phyloP scores from a whole-genome alignment of 176 grass and related monocot genomes.

The Cenchrus purpureus region DNA sequence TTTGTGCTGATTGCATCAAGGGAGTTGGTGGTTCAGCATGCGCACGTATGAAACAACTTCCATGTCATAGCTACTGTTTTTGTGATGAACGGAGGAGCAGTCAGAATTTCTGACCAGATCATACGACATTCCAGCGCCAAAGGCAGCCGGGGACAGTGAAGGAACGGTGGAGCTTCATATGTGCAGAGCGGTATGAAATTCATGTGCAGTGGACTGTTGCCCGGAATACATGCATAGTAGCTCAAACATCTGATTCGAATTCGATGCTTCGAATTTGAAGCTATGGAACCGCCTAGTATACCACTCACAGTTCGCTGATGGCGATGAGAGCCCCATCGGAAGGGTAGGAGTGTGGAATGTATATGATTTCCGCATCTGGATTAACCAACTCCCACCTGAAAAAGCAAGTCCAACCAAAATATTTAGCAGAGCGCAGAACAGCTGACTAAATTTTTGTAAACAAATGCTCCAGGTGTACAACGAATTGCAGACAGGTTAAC shows the following conservation, averaged over 20 bases:
- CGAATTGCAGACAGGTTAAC: not conserved
- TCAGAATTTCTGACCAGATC: not conserved
- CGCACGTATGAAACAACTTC: not conserved
- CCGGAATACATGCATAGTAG: not conserved
- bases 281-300: not conserved
- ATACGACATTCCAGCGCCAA: not conserved
- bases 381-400: conserved; percentile 47
- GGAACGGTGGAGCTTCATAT: not conserved
- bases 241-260: conserved; percentile 27
- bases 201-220: not conserved
- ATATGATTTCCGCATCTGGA: conserved; percentile 7
- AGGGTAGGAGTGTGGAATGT: conserved; percentile 28
- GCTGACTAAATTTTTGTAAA: not conserved
- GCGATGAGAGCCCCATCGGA: conserved; percentile 19
- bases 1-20: too few relatives aligned
- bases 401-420: not conserved
- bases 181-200: not conserved
- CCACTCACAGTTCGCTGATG: conserved; percentile 26
- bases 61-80: not conserved
- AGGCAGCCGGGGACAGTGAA: not conserved
- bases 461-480: not conserved
- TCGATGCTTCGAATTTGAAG: not conserved
- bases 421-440: not conserved
- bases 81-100: not conserved
- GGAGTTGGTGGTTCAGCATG: not conserved